Conservation (phyloP, 176 grass and related monocot genomes). For the Poa annua region DNA sequence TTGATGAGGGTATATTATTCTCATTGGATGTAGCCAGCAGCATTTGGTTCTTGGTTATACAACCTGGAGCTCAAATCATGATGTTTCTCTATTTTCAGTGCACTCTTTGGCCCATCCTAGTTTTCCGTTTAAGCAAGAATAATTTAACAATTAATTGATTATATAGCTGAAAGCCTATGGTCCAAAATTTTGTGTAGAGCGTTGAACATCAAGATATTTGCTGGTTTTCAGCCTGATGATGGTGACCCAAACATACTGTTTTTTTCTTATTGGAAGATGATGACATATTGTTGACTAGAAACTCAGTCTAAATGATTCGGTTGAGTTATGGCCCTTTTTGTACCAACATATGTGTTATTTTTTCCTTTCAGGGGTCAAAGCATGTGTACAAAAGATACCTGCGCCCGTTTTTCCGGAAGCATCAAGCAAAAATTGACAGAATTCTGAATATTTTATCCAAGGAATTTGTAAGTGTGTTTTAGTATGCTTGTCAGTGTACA, state of each 20-base stretch:
- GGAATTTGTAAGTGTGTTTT: constrained; percentile 75
- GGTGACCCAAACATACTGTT: not conserved
- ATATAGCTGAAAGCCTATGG: constrained; percentile 25
- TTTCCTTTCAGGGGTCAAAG: constrained; percentile 82
- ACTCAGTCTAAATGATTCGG: not conserved
- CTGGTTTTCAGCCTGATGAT: constrained; percentile 14
- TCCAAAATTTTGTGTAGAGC: not conserved
- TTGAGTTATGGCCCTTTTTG: not conserved
- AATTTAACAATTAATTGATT: constrained; percentile 21
- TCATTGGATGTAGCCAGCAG: not conserved
- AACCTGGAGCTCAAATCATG: not conserved
- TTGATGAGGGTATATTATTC: constrained; percentile 11
- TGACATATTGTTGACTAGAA: not conserved
- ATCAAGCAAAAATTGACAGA: constrained; percentile 88
- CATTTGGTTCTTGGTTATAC: not conserved
- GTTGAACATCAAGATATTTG: constrained; percentile 6
- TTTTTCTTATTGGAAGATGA: not conserved
- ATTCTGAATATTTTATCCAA: constrained; percentile 64
- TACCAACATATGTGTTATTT: constrained; percentile 25
- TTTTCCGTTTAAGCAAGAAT: constrained; percentile 18
- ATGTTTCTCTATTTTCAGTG: constrained; percentile 26
- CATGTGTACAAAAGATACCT: constrained; percentile 78
- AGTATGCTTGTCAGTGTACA: not conserved
- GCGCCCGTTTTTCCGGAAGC: constrained; percentile 73
- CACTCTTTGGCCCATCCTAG: not conserved